A percentile compares a stretch with the other conserved stretches of the same genome.
phyloP scores from a whole-genome alignment of 768 basidiomycete species.

The Artomyces pyxidatus region DNA sequence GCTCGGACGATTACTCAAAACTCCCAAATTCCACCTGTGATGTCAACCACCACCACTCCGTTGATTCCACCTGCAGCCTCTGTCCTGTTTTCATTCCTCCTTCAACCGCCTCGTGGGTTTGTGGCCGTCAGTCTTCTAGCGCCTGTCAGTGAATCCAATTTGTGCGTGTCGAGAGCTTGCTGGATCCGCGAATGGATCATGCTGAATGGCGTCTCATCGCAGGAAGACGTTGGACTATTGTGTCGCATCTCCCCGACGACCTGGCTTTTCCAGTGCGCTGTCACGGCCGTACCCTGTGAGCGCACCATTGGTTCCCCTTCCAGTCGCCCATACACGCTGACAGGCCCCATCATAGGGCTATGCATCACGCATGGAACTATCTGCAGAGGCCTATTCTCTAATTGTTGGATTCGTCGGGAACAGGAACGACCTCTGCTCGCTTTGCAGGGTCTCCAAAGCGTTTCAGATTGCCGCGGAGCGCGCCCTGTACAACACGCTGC shows the following conservation, averaged over 20 bases:
- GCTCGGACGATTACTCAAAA: background rate
- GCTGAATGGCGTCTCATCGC: background rate
- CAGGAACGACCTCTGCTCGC: constrained; percentile 44
- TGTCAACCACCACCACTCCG: background rate
- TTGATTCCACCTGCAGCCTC: background rate
- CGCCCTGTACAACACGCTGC: constrained; percentile 52
- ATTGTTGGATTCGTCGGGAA: constrained; percentile 45
- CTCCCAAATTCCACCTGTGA: background rate
- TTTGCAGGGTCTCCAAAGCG: constrained; percentile 50
- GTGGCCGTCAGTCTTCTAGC: background rate
- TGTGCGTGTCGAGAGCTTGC: no score
- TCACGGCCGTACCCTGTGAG: constrained; percentile 1
- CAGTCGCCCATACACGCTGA: background rate
- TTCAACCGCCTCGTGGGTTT: background rate
- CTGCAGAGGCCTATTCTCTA: constrained; percentile 49
- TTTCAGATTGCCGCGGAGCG: constrained; percentile 50
- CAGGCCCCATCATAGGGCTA: no score
- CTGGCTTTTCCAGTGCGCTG: background rate
- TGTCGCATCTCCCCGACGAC: background rate
- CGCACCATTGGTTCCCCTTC: background rate
- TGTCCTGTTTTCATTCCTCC: background rate
- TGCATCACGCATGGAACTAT: constrained; percentile 41
- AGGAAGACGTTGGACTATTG: background rate
- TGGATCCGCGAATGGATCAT: no score
- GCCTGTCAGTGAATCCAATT: no score